Base-by-base conservation (phyloP, 495 filamentous ascomycete species). In the Rostrohypoxylon terebratum region DNA sequence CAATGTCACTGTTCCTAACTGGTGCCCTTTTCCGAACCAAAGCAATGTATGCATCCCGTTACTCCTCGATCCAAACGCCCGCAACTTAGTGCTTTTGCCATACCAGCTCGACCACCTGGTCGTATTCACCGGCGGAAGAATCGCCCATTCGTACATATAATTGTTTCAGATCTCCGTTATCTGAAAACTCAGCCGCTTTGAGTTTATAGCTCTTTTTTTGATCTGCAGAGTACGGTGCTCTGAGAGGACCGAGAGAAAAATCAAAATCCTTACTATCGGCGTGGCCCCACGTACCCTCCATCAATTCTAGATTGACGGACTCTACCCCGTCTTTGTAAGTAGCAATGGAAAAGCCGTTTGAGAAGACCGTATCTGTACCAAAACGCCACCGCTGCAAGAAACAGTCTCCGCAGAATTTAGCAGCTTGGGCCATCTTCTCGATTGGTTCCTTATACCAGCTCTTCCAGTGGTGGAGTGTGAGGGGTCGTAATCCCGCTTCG, bases 381-480 rank as follows among this genome's bases (percentile, higher is more conserved):
- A 91, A 89, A 45, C 86, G 80, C 83, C 85, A 91, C 21, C 90
- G 85, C 75, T 89, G 87, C 25, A 91, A 81, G 62, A 90, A 89
- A 60, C 88, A 88, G 36, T 87, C 87, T 16, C 88, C 89, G 20
- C 89, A 90, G 2, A 88, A 80, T 20, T 82, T 81, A 8, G 85
- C 74, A 10, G 88, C 84, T 23, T 82, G 81, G 48, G 85, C 85
- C 88, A 91, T 91, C 71, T 85, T 83, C 58, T 86, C 83, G 4
- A 90, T 80, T 33, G 89, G 87, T 23, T 76, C 78, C 5, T 61
- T 57, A 59, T 79, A 81, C 78, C 83, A 82, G 23, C 83, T 85
- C 77, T 89, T 90, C 88, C 88, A 90, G 78, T 91, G 89, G 76
- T 92, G 90, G 54, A 92, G 79, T 58, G 85, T 88, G 28, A 90